Evolutionary conservation across 768 basidiomycete species (phyloP).

Genomic region (Collybia sordida): DNA sequence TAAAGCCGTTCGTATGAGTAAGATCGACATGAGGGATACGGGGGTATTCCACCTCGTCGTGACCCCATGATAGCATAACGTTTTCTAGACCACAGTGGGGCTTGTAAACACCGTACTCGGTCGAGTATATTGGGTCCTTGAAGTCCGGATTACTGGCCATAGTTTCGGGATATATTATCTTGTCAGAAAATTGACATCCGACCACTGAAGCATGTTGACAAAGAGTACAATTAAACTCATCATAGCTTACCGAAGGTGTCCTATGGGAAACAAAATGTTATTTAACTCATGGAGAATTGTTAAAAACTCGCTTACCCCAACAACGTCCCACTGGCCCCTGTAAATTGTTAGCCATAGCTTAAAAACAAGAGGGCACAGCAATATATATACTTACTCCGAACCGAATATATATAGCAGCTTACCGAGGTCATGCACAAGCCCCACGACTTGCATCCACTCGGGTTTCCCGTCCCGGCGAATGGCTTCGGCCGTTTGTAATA

Average conservation of each 20-base stretch:
- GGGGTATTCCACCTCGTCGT: constrained; percentile 71
- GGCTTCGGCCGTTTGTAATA: constrained; percentile 87
- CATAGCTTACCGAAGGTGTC: constrained; percentile 39
- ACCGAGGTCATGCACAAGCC: constrained; percentile 86
- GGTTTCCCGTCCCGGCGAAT: constrained; percentile 84
- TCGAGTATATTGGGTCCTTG: constrained; percentile 62
- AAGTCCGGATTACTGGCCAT: constrained; percentile 75
- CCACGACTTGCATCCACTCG: constrained; percentile 90
- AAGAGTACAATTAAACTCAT: constrained; percentile 2
- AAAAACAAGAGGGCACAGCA: too few species aligned
- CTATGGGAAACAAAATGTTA: constrained; percentile 16
- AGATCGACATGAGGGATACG: constrained; percentile 12
- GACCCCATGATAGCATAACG: constrained; percentile 89
- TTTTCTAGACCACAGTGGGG: constrained; percentile 82
- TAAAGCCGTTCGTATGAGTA: not conserved
- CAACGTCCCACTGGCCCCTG: constrained; percentile 89
- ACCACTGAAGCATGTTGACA: constrained; percentile 44
- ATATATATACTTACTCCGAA: constrained; percentile 38
- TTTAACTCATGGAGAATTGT: constrained; percentile 11
- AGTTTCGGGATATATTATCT: constrained; percentile 78
- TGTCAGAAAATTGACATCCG: constrained; percentile 84
- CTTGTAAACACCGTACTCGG: constrained; percentile 73
- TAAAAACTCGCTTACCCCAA: constrained; percentile 56
- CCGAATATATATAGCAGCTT: constrained; percentile 84
- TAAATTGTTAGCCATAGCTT: not conserved